Evolutionary conservation across 441 rosid genomes (phyloP).

Genomic region (Populus hybrid): DNA sequence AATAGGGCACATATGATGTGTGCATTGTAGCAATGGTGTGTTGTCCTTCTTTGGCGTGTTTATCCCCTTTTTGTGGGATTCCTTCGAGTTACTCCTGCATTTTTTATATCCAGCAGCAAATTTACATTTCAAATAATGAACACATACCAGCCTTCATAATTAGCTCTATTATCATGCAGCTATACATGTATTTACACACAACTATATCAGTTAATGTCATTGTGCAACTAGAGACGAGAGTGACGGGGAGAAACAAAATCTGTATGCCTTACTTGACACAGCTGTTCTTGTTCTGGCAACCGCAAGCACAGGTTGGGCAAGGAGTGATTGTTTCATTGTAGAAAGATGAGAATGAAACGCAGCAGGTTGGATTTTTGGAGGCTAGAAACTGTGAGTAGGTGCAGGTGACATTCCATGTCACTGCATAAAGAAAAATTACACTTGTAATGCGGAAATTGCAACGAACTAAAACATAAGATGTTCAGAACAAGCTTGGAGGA

Average conservation of each 20-base stretch:
- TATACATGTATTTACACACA: too few species aligned
- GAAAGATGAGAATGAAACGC: slow-evolving; percentile 91
- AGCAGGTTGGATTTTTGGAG: slow-evolving; percentile 75
- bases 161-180: too few species aligned
- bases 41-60: slow-evolving; percentile 65
- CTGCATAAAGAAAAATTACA: slow-evolving; percentile 36
- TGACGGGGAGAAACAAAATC: background rate
- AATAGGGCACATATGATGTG: slow-evolving; percentile 90
- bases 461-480: background rate
- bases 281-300: slow-evolving; percentile 57
- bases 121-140: too few species aligned
- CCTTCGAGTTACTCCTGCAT: slow-evolving; percentile 66
- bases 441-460: background rate
- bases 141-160: background rate
- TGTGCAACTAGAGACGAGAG: background rate
- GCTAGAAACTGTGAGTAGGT: slow-evolving; percentile 92
- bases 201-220: too few species aligned
- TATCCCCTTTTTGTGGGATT: slow-evolving; percentile 43
- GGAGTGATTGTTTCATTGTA: slow-evolving; percentile 91
- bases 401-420: slow-evolving; percentile 96
- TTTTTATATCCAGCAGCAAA: slow-evolving; percentile 14
- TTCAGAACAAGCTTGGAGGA: background rate
- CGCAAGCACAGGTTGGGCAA: slow-evolving; percentile 87
- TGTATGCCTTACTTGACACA: slow-evolving; percentile 59
- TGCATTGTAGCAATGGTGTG: slow-evolving; percentile 76